A percentile compares a stretch with the other conserved stretches of the same genome.
phyloP scores from a whole-genome alignment of 345 rosid genomes.

The Turritis glabra region DNA sequence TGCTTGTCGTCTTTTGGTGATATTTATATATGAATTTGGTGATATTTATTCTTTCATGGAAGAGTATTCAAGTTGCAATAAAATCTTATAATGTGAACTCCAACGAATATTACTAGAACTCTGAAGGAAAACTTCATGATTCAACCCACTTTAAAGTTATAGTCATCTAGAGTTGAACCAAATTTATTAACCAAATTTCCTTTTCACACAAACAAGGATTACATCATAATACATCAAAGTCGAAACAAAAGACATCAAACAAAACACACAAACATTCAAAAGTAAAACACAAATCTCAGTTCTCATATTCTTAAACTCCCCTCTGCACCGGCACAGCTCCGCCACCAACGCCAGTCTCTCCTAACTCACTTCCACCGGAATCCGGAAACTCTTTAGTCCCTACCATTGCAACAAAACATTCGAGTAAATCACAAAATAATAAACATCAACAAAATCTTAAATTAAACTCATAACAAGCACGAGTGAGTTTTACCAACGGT shows the following conservation, averaged over 20 bases:
- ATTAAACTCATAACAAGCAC: background rate
- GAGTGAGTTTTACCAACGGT: constrained; percentile 25
- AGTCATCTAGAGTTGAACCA: background rate
- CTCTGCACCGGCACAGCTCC: constrained; percentile 14
- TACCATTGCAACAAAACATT: constrained; percentile 11
- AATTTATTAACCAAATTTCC: background rate
- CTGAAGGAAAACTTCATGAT: too few relatives aligned
- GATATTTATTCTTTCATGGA: too few relatives aligned
- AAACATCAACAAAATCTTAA: background rate
- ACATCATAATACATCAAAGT: constrained; percentile 5
- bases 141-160: too few relatives aligned
- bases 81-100: too few relatives aligned
- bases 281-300: constrained; percentile 1
- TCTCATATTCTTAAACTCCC: constrained; percentile 4
- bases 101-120: too few relatives aligned
- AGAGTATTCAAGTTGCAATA: too few relatives aligned
- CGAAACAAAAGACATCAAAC: background rate
- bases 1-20: too few relatives aligned
- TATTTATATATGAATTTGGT: too few relatives aligned
- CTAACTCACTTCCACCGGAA: background rate
- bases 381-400: constrained; percentile 21
- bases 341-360: background rate
- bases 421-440: background rate
- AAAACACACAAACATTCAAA: background rate
- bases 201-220: background rate